phyloP scores from a whole-genome alignment of 192 early-diverging fungal species.

The Gonapodya prolifera region DNA sequence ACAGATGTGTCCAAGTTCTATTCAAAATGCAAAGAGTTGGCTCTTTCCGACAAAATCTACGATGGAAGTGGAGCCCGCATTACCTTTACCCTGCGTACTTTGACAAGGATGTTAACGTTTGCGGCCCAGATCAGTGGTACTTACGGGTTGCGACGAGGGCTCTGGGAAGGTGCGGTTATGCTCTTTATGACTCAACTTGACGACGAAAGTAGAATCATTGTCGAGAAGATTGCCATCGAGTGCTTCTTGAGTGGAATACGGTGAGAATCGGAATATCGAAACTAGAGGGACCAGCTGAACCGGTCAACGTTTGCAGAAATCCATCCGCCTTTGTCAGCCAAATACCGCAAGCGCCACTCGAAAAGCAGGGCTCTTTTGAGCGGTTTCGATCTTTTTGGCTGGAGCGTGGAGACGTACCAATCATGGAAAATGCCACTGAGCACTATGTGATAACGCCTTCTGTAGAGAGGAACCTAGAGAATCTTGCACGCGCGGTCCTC shows the following conservation, averaged over 20 bases:
- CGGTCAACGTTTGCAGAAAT: constrained; percentile 26
- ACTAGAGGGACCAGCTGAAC: neutral
- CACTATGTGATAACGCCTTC: constrained; percentile 81
- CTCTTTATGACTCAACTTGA: constrained; percentile 86
- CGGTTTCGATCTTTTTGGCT: constrained; percentile 86
- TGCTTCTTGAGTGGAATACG: constrained; percentile 33
- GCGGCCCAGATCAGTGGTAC: constrained; percentile 48
- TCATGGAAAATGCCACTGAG: constrained; percentile 17
- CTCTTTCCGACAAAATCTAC: constrained; percentile 56
- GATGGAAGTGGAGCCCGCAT: constrained; percentile 82
- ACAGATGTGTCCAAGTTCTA: constrained; percentile 74
- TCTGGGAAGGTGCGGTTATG: constrained; percentile 92
- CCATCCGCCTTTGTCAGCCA: constrained; percentile 36
- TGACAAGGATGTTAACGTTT: constrained; percentile 79
- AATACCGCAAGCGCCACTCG: constrained; percentile 38
- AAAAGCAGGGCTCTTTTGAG: constrained; percentile 28
- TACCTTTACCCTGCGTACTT: constrained; percentile 85
- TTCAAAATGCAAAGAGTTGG: constrained; percentile 52
- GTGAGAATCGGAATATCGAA: neutral
- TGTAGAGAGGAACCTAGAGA: constrained; percentile 71
- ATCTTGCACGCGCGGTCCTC: constrained; percentile 84
- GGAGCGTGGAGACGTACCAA: constrained; percentile 33
- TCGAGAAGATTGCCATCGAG: constrained; percentile 41
- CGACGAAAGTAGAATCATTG: constrained; percentile 42
- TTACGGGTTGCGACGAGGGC: constrained; percentile 69